Conservation (phyloP, 352 stramenopile species). For the Globisporangium spiculum region DNA sequence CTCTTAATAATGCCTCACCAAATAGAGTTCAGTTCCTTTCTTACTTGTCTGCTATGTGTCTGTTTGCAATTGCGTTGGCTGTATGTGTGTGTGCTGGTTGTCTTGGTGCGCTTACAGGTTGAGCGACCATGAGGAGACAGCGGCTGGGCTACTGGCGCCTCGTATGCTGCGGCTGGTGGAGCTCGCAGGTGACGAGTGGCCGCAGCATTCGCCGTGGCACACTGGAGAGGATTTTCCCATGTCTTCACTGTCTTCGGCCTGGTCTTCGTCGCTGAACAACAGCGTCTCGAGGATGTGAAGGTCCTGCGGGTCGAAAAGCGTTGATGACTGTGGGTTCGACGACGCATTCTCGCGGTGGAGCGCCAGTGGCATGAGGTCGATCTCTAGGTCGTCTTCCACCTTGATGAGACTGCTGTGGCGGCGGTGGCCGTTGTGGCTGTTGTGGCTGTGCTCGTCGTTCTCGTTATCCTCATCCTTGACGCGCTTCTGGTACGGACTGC, state of each 20-base stretch:
- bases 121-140: slow-evolving; percentile 1
- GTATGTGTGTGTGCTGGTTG: background rate
- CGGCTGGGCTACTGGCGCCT: slow-evolving; percentile 1
- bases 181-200: slow-evolving; percentile 6
- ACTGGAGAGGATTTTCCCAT: background rate
- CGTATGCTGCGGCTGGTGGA: background rate
- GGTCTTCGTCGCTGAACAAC: slow-evolving; percentile 55
- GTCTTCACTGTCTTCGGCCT: slow-evolving; percentile 24
- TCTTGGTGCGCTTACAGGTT: background rate
- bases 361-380: slow-evolving; percentile 28
- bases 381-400: slow-evolving; percentile 19
- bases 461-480: slow-evolving; percentile 9
- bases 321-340: slow-evolving; percentile 1
- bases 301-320: slow-evolving; percentile 44
- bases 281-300: slow-evolving; percentile 51
- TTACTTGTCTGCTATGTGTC: background rate
- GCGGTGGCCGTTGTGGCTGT: slow-evolving; percentile 1
- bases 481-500: slow-evolving; percentile 17
- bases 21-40: background rate
- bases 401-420: slow-evolving; percentile 5
- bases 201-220: background rate
- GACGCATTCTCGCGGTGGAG: slow-evolving; percentile 24
- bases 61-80: background rate
- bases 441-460: slow-evolving; percentile 5
- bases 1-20: background rate